A percentile compares a stretch with the other conserved stretches of the same genome.
Conservation (phyloP, 2,329 filamentous ascomycete genomes). For the Aspergillus thermomutatus region DNA sequence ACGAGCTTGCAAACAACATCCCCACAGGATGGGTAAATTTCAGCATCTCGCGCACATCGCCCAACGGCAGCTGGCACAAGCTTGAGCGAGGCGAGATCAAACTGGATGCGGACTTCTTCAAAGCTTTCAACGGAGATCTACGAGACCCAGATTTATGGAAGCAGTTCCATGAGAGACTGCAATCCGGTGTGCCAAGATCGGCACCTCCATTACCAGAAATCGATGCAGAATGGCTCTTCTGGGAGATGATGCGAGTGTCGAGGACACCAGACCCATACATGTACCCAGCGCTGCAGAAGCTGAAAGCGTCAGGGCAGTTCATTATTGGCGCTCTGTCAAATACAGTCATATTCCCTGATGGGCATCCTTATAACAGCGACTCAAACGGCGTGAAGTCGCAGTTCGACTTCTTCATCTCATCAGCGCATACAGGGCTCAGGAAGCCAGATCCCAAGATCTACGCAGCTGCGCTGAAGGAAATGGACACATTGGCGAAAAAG, state of each 20-base stretch:
- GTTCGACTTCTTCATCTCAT: conserved; percentile 87
- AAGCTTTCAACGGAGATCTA: conserved; percentile 71
- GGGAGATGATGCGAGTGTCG: conserved; percentile 81
- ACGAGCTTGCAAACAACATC: conserved; percentile 72
- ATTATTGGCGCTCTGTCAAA: conserved; percentile 84
- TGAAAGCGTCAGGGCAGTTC: conserved; percentile 63
- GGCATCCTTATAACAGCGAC: conserved; percentile 63
- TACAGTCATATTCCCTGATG: conserved; percentile 78
- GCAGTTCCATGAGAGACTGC: conserved; percentile 48
- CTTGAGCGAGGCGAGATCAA: conserved; percentile 80
- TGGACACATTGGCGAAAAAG: conserved; percentile 60
- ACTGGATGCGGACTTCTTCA: conserved; percentile 72
- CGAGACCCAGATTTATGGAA: conserved; percentile 65
- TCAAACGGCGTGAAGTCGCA: conserved; percentile 58
- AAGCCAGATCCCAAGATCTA: conserved; percentile 88
- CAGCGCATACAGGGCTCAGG: conserved; percentile 78
- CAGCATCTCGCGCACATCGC: conserved; percentile 74
- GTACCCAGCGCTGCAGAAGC: conserved; percentile 71
- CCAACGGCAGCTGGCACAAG: conserved; percentile 80
- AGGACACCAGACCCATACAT: conserved; percentile 77
- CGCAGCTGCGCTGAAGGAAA: conserved; percentile 62
- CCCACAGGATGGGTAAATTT: conserved; percentile 89
- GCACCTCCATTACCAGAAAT: conserved; percentile 67
- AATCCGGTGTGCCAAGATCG: conserved; percentile 16
- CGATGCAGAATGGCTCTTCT: conserved; percentile 77